A percentile compares a stretch with the other conserved stretches of the same genome.
Conservation (phyloP, 2,329 filamentous ascomycete genomes). For the Sclerotinia minor region DNA sequence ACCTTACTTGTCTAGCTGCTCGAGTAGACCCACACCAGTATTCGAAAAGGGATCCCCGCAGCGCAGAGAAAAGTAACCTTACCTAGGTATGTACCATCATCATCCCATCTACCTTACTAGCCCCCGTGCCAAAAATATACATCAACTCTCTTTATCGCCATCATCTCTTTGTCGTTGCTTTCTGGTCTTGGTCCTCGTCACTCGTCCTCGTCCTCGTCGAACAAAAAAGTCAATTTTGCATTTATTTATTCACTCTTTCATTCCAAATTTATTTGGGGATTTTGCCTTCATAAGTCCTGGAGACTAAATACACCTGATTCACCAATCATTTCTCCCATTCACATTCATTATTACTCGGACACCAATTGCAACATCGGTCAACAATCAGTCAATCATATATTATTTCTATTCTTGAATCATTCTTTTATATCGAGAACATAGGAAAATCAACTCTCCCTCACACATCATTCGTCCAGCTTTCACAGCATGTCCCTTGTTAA, state of each 20-base stretch:
- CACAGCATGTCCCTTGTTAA: constrained; percentile 13
- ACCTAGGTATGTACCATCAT: no score
- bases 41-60: constrained; percentile 10
- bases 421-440: constrained; percentile 14
- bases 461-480: neutral
- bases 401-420: constrained; percentile 23
- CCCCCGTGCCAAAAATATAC: constrained; percentile 9
- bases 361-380: neutral
- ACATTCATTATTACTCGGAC: constrained; percentile 12
- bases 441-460: neutral
- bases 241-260: constrained; percentile 6
- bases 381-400: neutral
- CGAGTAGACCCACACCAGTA: neutral
- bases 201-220: neutral
- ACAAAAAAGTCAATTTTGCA: neutral
- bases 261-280: neutral
- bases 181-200: neutral
- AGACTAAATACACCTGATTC: constrained; percentile 15
- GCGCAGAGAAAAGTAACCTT: neutral
- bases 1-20: no score
- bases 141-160: neutral
- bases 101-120: no score
- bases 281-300: constrained; percentile 10
- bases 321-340: constrained; percentile 4
- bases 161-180: neutral